Evolutionary conservation across 2,329 filamentous ascomycete genomes (phyloP).

Genomic region (Metarhizium robertsii): DNA sequence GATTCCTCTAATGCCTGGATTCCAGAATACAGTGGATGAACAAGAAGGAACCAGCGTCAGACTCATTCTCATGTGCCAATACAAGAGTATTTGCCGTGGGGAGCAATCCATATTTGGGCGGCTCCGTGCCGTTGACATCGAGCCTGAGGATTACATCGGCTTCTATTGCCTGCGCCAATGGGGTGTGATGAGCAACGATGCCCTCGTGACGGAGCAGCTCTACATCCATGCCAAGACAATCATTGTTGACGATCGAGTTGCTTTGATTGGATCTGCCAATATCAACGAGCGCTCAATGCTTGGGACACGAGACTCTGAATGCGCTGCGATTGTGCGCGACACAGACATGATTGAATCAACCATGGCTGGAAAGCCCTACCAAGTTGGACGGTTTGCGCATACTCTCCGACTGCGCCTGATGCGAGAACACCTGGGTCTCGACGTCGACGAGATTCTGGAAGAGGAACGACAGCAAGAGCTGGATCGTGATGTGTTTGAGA

Average conservation of each 20-base stretch:
- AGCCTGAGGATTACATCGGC: slow-evolving; percentile 89
- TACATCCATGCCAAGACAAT: slow-evolving; percentile 98
- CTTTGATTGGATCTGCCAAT: slow-evolving; percentile 92
- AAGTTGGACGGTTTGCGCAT: slow-evolving; percentile 86
- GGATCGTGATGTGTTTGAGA: slow-evolving; percentile 46
- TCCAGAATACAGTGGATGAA: slow-evolving; percentile 91
- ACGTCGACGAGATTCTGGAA: slow-evolving; percentile 84
- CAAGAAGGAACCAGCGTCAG: slow-evolving; percentile 91
- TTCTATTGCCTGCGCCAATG: slow-evolving; percentile 91
- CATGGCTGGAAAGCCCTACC: slow-evolving; percentile 85
- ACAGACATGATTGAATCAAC: slow-evolving; percentile 86
- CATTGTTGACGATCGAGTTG: slow-evolving; percentile 87
- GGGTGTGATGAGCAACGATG: slow-evolving; percentile 81
- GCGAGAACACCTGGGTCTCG: slow-evolving; percentile 92
- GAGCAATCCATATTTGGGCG: slow-evolving; percentile 87
- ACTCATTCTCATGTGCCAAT: slow-evolving; percentile 95
- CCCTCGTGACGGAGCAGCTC: slow-evolving; percentile 85
- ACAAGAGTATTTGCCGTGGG: slow-evolving; percentile 88
- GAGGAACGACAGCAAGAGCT: slow-evolving; percentile 62
- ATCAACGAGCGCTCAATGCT: slow-evolving; percentile 98
- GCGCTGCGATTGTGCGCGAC: slow-evolving; percentile 82
- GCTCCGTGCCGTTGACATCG: slow-evolving; percentile 68
- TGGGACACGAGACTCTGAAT: slow-evolving; percentile 84
- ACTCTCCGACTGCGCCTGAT: slow-evolving; percentile 87
- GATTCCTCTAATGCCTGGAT: slow-evolving; percentile 95